Percentiles rank a stretch among this genome's conserved stretches.
These are phyloP conservation scores for Alternaria burnsii DNA, from an alignment of 2,329 filamentous ascomycete genomes.

Conservation along the genomic window DNA sequence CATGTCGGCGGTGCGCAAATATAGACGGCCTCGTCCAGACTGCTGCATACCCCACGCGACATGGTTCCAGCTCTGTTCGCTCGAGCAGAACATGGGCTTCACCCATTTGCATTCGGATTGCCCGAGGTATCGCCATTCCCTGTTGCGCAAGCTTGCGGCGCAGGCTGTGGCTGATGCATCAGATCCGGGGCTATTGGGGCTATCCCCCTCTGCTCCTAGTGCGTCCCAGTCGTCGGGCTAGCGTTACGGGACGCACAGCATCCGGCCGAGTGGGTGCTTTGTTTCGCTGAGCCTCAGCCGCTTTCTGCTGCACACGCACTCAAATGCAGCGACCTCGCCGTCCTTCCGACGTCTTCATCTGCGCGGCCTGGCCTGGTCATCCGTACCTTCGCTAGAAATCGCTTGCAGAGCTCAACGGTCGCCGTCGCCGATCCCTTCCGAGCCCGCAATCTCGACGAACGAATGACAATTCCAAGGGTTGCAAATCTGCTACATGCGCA, in stretches of 20 bases:
- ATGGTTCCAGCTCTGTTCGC: background rate
- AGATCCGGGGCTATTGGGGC: conserved; percentile 21
- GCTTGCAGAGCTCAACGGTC: conserved; percentile 33
- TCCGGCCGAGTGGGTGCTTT: conserved; percentile 26
- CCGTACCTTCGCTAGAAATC: conserved; percentile 23
- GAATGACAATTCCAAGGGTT: background rate
- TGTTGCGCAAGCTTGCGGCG: conserved; percentile 22
- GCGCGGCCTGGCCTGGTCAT: conserved; percentile 9
- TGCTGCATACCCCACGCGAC: conserved; percentile 9
- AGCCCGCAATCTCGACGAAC: conserved; percentile 13
- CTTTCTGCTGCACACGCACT: conserved; percentile 21
- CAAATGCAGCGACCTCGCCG: conserved; percentile 37
- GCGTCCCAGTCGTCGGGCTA: conserved; percentile 19
- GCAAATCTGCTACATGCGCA: conserved; percentile 5
- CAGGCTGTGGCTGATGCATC: conserved; percentile 25
- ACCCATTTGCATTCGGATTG: conserved; percentile 11
- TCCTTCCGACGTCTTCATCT: conserved; percentile 25
- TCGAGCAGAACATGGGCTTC: background rate
- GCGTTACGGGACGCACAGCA: conserved; percentile 28
- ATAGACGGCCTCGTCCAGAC: conserved; percentile 5
- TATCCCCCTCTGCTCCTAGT: conserved; percentile 1
- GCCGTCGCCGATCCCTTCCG: conserved; percentile 30
- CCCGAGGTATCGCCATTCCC: conserved; percentile 21
- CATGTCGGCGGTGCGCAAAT: conserved; percentile 5
- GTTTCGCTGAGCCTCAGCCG: conserved; percentile 28